A percentile compares a stretch with the other conserved stretches of the same genome.
Conservation (phyloP, 2,329 filamentous ascomycete species). For the Botrytis galanthina region DNA sequence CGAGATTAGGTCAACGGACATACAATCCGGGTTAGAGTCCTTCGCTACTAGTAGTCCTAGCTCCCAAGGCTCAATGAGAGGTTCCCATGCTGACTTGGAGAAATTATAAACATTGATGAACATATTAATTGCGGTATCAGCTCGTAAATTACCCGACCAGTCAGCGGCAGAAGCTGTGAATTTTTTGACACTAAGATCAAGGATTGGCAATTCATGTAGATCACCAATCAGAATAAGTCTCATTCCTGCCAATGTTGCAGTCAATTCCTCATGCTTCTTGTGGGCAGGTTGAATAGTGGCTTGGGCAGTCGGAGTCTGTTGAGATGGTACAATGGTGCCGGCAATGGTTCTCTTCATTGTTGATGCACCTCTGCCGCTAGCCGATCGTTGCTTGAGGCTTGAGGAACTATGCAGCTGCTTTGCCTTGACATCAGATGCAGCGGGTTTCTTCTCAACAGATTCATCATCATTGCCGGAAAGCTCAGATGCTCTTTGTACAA, state of each 20-base stretch:
- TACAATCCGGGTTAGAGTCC: constrained; percentile 68
- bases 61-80: constrained; percentile 92
- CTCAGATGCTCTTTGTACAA: constrained; percentile 85
- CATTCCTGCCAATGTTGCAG: constrained; percentile 82
- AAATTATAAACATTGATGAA: constrained; percentile 99
- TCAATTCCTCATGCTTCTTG: constrained; percentile 68
- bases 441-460: constrained; percentile 42
- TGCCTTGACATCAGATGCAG: constrained; percentile 53
- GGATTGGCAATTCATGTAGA: constrained; percentile 87
- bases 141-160: constrained; percentile 85
- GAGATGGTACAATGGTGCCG: constrained; percentile 38
- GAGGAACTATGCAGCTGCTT: constrained; percentile 46
- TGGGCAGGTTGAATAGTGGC: constrained; percentile 43
- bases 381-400: constrained; percentile 54
- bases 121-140: constrained; percentile 85
- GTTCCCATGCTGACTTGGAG: constrained; percentile 98
- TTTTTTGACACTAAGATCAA: constrained; percentile 90
- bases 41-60: constrained; percentile 87
- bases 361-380: constrained; percentile 55
- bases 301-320: constrained; percentile 8
- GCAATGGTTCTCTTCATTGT: constrained; percentile 47
- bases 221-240: constrained; percentile 94
- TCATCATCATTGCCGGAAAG: constrained; percentile 66
- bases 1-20: constrained; percentile 83
- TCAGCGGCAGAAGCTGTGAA: constrained; percentile 83